Conservation (phyloP, 1,284 basidiomycete genomes). For the Irpex lacteus region DNA sequence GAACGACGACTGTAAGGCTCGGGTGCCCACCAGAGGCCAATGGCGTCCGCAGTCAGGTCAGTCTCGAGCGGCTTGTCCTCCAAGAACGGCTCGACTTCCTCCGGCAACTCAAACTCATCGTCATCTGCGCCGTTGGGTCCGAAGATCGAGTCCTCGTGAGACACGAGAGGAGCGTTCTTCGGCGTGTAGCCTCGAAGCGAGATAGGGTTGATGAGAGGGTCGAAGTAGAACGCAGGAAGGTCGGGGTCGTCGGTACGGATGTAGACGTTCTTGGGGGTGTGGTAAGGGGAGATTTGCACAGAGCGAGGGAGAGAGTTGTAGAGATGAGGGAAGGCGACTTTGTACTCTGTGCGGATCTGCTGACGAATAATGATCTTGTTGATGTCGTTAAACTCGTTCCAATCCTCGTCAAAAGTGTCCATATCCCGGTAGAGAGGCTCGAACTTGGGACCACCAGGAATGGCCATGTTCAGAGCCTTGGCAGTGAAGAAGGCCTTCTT, state of each 20-base stretch:
- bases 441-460: constrained; percentile 98
- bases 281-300: constrained; percentile 90
- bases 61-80: constrained; percentile 81
- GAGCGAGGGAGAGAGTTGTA: constrained; percentile 98
- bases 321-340: constrained; percentile 98
- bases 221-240: constrained; percentile 99
- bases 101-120: constrained; percentile 88
- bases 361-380: constrained; percentile 99
- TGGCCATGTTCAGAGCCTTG: constrained; percentile 97
- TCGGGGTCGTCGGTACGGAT: constrained; percentile 99
- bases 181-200: constrained; percentile 83
- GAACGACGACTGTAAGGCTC: constrained; percentile 94
- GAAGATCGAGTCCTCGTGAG: constrained; percentile 92
- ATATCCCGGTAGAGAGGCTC: constrained; percentile 94
- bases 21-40: constrained; percentile 98
- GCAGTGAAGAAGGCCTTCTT: constrained; percentile 98
- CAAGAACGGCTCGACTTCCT: constrained; percentile 82
- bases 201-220: constrained; percentile 96
- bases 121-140: constrained; percentile 83
- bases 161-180: constrained; percentile 79
- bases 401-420: constrained; percentile 98
- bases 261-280: constrained; percentile 95
- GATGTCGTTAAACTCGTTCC: constrained; percentile 99
- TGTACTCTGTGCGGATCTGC: constrained; percentile 98
- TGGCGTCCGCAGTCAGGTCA: constrained; percentile 93